These are phyloP conservation scores for Acanthochlamys bracteata DNA, from an alignment of 106 monocot species.

Conservation along the genomic window DNA sequence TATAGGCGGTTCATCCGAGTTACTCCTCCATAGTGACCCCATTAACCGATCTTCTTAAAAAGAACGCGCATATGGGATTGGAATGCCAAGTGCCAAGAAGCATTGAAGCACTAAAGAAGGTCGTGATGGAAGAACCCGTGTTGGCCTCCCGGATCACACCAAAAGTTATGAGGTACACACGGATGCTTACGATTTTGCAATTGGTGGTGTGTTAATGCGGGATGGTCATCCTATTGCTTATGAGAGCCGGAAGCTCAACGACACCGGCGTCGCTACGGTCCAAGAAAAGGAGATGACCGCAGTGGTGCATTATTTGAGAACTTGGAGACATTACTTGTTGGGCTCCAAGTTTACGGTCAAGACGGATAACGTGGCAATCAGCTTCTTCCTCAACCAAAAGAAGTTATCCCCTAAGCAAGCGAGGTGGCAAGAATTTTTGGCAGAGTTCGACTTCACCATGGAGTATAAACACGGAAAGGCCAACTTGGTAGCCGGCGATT, in stretches of 20 bases:
- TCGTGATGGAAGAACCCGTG: neutral
- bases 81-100: neutral
- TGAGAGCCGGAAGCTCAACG: slow-evolving; percentile 6
- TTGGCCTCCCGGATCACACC: neutral
- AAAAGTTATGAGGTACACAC: neutral
- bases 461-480: neutral
- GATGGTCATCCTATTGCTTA: neutral
- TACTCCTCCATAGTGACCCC: too few species aligned
- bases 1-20: too few species aligned
- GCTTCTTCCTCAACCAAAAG: neutral
- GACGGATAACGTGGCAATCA: slow-evolving; percentile 3
- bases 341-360: neutral
- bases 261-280: neutral
- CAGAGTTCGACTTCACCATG: neutral
- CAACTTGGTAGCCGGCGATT: neutral
- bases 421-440: neutral
- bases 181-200: neutral
- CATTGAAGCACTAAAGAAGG: neutral
- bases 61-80: neutral
- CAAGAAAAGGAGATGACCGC: slow-evolving; percentile 7
- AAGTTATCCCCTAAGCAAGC: neutral
- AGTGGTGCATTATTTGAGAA: slow-evolving; percentile 6
- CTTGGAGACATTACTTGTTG: slow-evolving; percentile 4
- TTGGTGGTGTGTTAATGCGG: neutral
- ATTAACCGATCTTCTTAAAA: too few species aligned